Conservation (phyloP, 2,329 filamentous ascomycete species). For the Neocatenulostroma microsporum region DNA sequence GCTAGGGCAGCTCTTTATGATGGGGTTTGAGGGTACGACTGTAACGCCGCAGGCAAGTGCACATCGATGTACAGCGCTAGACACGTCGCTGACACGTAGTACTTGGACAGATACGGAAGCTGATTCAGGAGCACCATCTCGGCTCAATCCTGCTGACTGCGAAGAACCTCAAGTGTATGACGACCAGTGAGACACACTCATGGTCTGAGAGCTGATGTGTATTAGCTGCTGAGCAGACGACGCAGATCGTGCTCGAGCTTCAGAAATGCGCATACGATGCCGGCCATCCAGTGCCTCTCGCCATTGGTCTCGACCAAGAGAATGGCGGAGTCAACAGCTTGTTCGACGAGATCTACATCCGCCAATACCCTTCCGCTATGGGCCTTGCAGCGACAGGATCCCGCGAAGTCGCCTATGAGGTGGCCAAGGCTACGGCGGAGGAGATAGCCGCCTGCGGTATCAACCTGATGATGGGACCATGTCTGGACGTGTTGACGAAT, state of each 20-base stretch:
- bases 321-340: conserved; percentile 97
- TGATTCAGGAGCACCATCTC: conserved; percentile 78
- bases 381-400: conserved; percentile 88
- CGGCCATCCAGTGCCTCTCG: conserved; percentile 77
- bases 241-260: conserved; percentile 77
- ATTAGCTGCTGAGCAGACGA: conserved; percentile 82
- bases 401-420: conserved; percentile 74
- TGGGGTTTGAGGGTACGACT: conserved; percentile 79
- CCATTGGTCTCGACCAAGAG: conserved; percentile 92
- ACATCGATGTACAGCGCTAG: background rate
- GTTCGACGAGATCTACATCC: conserved; percentile 91
- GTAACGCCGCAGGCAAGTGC: conserved; percentile 52
- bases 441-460: conserved; percentile 89
- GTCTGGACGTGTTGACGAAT: conserved; percentile 89
- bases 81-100: background rate
- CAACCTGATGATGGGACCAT: conserved; percentile 90
- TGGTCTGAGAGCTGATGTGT: conserved; percentile 25
- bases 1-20: conserved; percentile 41
- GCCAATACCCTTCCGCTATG: conserved; percentile 96
- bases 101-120: conserved; percentile 57
- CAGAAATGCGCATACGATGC: conserved; percentile 87
- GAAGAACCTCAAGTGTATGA: conserved; percentile 75
- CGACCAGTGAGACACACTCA: too few species aligned
- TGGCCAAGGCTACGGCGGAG: conserved; percentile 87
- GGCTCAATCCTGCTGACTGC: conserved; percentile 79